Conservation (phyloP, 805 yeast genomes). For the Ogataea wickerhamii region DNA sequence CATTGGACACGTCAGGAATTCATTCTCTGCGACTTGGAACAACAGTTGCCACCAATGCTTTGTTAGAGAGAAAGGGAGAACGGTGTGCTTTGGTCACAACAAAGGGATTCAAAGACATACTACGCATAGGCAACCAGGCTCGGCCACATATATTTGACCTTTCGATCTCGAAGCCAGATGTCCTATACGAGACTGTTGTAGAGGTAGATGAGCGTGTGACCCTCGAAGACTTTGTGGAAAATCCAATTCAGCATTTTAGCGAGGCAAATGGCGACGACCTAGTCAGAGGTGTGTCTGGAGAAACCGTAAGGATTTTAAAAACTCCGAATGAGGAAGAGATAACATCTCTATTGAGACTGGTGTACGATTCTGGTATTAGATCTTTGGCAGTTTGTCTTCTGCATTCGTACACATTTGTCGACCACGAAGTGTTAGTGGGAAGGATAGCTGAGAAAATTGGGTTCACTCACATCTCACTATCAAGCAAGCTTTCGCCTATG, state of each 20-base stretch:
- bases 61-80: conserved; percentile 90
- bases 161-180: conserved; percentile 66
- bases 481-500: conserved; percentile 72
- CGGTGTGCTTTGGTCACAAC: conserved; percentile 82
- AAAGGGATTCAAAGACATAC: conserved; percentile 80
- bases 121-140: conserved; percentile 85
- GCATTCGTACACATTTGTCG: conserved; percentile 71
- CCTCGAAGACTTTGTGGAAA: conserved; percentile 74
- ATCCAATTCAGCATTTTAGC: conserved; percentile 42
- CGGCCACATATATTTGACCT: conserved; percentile 88
- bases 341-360: conserved; percentile 36
- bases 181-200: conserved; percentile 68
- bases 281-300: conserved; percentile 63
- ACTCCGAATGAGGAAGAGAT: conserved; percentile 46
- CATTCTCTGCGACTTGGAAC: conserved; percentile 85
- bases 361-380: conserved; percentile 56
- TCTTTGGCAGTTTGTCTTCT: conserved; percentile 70
- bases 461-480: conserved; percentile 63
- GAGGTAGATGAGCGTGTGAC: conserved; percentile 92
- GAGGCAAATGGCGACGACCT: conserved; percentile 33
- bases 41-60: conserved; percentile 93
- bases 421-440: conserved; percentile 62
- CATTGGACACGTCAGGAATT: conserved; percentile 60
- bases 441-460: conserved; percentile 61
- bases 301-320: conserved; percentile 54